Base-by-base conservation (phyloP, 1,284 basidiomycete genomes). In the Tilletia horrida region DNA sequence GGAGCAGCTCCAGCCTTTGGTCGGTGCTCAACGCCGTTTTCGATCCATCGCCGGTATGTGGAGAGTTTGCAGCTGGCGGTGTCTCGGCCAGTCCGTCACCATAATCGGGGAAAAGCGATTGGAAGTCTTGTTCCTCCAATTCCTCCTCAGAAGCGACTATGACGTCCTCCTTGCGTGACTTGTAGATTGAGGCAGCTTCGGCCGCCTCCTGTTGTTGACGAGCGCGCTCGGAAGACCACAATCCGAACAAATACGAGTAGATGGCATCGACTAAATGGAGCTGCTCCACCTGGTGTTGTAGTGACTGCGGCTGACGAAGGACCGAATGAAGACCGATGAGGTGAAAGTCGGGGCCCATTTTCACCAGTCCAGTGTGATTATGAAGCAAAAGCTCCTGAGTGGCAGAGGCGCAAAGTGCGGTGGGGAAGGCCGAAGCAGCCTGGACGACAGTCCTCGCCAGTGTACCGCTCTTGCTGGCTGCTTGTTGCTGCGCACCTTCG, bases 31-130 rank as follows among this genome's bases (percentile, higher is more conserved):
- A 11, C 2, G 29, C 55, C 18, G 55, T 31, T 3, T 25, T 25
- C 14, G 14, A 25, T 35, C n/a, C 29, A n/a, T 1, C 11, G 23
- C 18, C 55, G 14, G 18, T 16, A 8, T 59, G 18, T 16, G 35
- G 50, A 31, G 50, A 52, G 13, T 21, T 35, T 59, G 55, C 27
- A n/a, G 23, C 9, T 48, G 45, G 18, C 13, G 23, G 3, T 25
- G 16, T 3, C 14, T 59, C 55, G 11, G 55, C n/a, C 29, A 59
- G 27, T 13, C 55, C 55, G 18, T 89, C 86, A 55, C 89, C 89
- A 76, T 90, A 97, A 23, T 88, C 87, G 1, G 94, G 93, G 83
- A 97, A 97, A 59, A 96, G 82, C 2, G 86, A 83, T 27, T 87
- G 83, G 79, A 96, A 92, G 76, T 97, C 94, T 69, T 86, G 85